Evolutionary conservation across 768 basidiomycete genomes (phyloP).

Genomic region (Amanita pallidorosea): DNA sequence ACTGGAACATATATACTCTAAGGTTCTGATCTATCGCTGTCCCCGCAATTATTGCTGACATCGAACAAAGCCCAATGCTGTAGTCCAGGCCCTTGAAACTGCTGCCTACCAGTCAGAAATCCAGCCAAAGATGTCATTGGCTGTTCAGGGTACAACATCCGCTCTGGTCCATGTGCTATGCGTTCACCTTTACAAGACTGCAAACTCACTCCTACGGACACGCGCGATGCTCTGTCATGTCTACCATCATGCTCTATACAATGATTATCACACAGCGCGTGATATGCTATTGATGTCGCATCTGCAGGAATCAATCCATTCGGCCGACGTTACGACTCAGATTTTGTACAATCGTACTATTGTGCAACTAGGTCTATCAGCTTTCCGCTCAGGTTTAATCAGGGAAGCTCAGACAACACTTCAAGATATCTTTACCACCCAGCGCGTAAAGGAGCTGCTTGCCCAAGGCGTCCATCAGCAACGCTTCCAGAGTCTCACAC

Average conservation of each 20-base stretch:
- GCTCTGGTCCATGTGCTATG: slow-evolving; percentile 83
- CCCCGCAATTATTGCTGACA: slow-evolving; percentile 7
- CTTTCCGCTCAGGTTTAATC: slow-evolving; percentile 92
- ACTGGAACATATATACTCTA: slow-evolving; percentile 95
- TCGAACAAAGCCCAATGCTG: slow-evolving; percentile 69
- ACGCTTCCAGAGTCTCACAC: slow-evolving; percentile 75
- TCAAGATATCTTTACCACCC: slow-evolving; percentile 93
- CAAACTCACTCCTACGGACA: slow-evolving; percentile 86
- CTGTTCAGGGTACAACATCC: slow-evolving; percentile 45
- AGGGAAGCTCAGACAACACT: slow-evolving; percentile 88
- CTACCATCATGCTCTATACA: slow-evolving; percentile 93
- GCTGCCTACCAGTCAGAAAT: slow-evolving; percentile 46
- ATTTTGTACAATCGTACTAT: slow-evolving; percentile 97
- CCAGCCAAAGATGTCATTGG: slow-evolving; percentile 52
- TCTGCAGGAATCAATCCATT: slow-evolving; percentile 91
- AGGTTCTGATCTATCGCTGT: slow-evolving; percentile 37
- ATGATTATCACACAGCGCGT: slow-evolving; percentile 92
- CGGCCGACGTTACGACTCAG: slow-evolving; percentile 93
- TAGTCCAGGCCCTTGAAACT: slow-evolving; percentile 83
- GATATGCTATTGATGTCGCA: slow-evolving; percentile 99
- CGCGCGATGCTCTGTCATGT: slow-evolving; percentile 97
- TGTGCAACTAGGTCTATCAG: slow-evolving; percentile 93
- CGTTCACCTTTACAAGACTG: slow-evolving; percentile 86
- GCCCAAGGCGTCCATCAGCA: slow-evolving; percentile 95
- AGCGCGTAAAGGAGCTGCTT: slow-evolving; percentile 92